Conservation (phyloP, 345 rosid species). For the Eutrema heterophyllum region DNA sequence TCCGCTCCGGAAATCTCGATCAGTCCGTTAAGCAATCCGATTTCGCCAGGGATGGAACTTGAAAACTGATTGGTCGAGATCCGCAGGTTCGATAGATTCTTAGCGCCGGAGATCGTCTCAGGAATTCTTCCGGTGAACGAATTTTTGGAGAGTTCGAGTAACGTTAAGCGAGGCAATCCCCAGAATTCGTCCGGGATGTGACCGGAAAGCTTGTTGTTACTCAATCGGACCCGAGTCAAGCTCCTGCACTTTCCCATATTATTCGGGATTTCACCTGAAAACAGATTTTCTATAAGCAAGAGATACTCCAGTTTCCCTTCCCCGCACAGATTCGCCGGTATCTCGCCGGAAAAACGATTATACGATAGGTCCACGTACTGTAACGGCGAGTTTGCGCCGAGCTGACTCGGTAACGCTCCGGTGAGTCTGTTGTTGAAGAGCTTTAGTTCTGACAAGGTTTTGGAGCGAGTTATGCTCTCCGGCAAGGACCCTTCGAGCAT, state of each 20-base stretch:
- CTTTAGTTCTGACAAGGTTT: conserved; percentile 49
- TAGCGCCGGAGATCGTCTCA: conserved; percentile 42
- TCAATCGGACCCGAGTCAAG: conserved; percentile 59
- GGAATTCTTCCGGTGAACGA: conserved; percentile 53
- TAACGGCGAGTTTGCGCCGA: conserved; percentile 60
- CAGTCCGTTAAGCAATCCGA: conserved; percentile 47
- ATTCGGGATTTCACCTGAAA: conserved; percentile 63
- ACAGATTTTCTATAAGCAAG: conserved; percentile 57
- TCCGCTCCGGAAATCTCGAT: conserved; percentile 46
- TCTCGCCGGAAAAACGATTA: conserved; percentile 56
- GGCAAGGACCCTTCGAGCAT: conserved; percentile 65
- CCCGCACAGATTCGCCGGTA: conserved; percentile 59
- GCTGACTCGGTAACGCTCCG: conserved; percentile 56
- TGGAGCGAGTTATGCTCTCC: conserved; percentile 54
- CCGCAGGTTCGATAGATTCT: conserved; percentile 54
- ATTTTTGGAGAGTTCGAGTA: conserved; percentile 65
- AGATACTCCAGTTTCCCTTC: conserved; percentile 47
- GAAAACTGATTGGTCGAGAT: conserved; percentile 59
- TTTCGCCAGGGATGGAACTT: conserved; percentile 52
- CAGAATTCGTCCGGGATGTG: conserved; percentile 56
- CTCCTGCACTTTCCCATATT: conserved; percentile 57
- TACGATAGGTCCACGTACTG: conserved; percentile 53
- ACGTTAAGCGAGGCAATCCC: conserved; percentile 61
- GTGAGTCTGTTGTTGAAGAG: conserved; percentile 68
- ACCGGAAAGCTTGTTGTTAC: conserved; percentile 55